Evolutionary conservation across 345 rosid genomes (phyloP), one percentile per base, ranked within the genome.

Genomic region (Draba incana): DNA sequence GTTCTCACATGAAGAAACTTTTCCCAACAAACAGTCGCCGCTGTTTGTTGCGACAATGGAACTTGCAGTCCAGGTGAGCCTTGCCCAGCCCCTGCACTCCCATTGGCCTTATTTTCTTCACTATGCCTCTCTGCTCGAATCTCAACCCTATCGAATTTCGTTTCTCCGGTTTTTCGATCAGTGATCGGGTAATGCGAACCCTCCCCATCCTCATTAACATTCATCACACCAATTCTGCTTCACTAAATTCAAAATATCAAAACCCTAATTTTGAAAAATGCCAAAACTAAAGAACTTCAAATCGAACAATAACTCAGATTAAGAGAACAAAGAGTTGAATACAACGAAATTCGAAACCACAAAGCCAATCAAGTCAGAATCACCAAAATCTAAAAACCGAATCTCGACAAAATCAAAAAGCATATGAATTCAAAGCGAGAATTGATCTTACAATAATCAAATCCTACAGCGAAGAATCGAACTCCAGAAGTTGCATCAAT

Each of bases 1-100:
- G 91, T 81, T 66, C 85, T 76, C 16, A 79, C 44, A 68, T 84
- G 89, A 33, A 91, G 92, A 81, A 88, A 91, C 77, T 80, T 80
- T 81, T 91, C 89, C 97, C 97, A 91, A 35, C 80, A 79, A 62
- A 83, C 83, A 56, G 62, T 72, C 5, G 79, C 65, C 4, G 70
- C 70, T 35, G 78, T 81, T 75, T 86, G 79, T 57, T 75, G 90
- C 39, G 84, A 80, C 79, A 50, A 82, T 2, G 66, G 55, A 35
- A 82, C 61, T 59, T 80, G 88, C 70, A 66, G 80, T 49, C 67
- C 65, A 72, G 49, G 52, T 24, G 84, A 76, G 75, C 66, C 74
- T 51, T 69, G 64, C 44, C 27, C 75, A 42, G 65, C 68, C 57
- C 78, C 82, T n/a, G 30, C 38, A 78, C 69, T 73, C 41, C 71